Percentiles rank a stretch among this genome's conserved stretches.
phyloP scores from a whole-genome alignment of 495 filamentous ascomycete genomes.

The Aspergillus cristatus region DNA sequence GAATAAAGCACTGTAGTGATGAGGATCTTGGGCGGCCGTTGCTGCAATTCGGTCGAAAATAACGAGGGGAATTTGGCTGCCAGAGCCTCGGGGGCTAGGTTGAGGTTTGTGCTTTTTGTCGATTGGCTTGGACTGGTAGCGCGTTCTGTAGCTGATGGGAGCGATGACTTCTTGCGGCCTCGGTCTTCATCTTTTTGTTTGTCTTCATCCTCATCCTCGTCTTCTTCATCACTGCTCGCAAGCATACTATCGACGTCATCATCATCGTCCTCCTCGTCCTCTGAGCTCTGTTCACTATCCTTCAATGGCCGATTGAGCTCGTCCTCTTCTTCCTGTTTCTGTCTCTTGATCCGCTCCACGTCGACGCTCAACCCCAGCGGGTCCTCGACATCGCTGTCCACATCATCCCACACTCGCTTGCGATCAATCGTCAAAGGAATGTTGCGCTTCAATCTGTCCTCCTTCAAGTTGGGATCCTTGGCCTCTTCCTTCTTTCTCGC shows the following conservation, averaged over 20 bases:
- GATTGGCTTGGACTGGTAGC: constrained; percentile 50
- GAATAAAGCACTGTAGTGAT: constrained; percentile 83
- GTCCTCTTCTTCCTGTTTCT: constrained; percentile 57
- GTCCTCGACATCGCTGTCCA: constrained; percentile 56
- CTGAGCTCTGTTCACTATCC: constrained; percentile 29
- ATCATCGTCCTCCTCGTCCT: constrained; percentile 38
- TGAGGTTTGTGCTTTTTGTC: constrained; percentile 60
- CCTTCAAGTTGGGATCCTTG: constrained; percentile 67
- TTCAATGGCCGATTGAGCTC: constrained; percentile 31
- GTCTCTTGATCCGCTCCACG: constrained; percentile 64
- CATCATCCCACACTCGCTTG: constrained; percentile 89
- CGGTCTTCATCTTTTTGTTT: constrained; percentile 30
- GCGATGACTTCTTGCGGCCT: constrained; percentile 22
- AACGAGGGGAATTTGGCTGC: constrained; percentile 73
- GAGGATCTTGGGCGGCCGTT: constrained; percentile 63
- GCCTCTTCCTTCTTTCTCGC: constrained; percentile 73
- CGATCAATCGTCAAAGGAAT: constrained; percentile 76
- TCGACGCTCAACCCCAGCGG: constrained; percentile 66
- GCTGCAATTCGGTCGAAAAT: constrained; percentile 51
- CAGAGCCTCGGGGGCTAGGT: constrained; percentile 59
- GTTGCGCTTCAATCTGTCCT: constrained; percentile 64
- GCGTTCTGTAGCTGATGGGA: constrained; percentile 44
- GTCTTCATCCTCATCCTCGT: constrained; percentile 37
- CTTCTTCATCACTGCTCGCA: constrained; percentile 34
- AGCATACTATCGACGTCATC: constrained; percentile 72